Conservation (phyloP, 2,329 filamentous ascomycete species). For the Neocatenulostroma microsporum region DNA sequence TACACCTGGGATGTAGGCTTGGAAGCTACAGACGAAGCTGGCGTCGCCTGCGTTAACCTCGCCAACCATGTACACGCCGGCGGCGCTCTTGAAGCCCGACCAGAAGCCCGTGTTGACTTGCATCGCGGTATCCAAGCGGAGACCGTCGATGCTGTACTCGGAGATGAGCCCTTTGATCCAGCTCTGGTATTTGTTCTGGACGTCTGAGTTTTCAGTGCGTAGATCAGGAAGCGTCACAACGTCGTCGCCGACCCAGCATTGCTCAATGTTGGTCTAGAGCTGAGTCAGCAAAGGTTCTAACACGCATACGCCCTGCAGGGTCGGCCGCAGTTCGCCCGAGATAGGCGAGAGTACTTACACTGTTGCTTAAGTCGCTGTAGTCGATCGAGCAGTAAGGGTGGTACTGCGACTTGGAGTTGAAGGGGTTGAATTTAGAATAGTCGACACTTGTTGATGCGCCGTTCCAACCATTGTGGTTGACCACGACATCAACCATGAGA, state of each 20-base stretch:
- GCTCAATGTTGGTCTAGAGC: conserved; percentile 29
- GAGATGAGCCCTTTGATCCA: conserved; percentile 54
- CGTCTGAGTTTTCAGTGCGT: conserved; percentile 45
- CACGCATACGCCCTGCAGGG: too few species aligned
- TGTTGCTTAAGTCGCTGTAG: conserved; percentile 37
- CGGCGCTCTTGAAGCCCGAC: conserved; percentile 16
- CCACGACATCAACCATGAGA: conserved; percentile 54
- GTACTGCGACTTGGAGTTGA: conserved; percentile 52
- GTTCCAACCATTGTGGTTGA: conserved; percentile 48
- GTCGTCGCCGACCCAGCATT: conserved; percentile 51
- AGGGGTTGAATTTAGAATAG: conserved; percentile 47
- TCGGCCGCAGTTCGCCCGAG: not conserved
- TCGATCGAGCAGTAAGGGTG: conserved; percentile 52
- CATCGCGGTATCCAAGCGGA: conserved; percentile 45
- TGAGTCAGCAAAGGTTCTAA: too few species aligned
- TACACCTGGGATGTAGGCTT: conserved; percentile 38
- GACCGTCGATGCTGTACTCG: conserved; percentile 53
- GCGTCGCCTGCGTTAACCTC: conserved; percentile 37
- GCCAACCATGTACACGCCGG: conserved; percentile 39
- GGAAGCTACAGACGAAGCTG: conserved; percentile 35
- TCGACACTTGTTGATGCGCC: conserved; percentile 44
- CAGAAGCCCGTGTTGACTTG: conserved; percentile 40
- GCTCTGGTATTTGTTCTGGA: conserved; percentile 46
- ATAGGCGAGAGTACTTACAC: conserved; percentile 2
- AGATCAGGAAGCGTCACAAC: conserved; percentile 56